Evolutionary conservation across 495 filamentous ascomycete species (phyloP).

Genomic region (Aspergillus kassunensis): DNA sequence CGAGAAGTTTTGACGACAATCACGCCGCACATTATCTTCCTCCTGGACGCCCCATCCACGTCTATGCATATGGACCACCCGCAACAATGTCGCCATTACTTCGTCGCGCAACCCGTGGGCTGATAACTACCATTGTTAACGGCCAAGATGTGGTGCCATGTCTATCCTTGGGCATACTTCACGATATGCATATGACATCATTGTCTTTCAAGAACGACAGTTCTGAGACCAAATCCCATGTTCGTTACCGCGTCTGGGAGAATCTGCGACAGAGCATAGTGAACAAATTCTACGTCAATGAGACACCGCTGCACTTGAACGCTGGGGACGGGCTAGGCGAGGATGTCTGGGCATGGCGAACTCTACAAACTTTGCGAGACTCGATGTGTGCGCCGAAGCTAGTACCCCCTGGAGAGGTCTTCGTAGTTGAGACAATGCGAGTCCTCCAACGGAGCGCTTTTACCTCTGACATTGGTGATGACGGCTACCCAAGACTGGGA

Average conservation of each 20-base stretch:
- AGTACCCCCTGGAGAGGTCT: slow-evolving; percentile 73
- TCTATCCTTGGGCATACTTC: slow-evolving; percentile 68
- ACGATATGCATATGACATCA: slow-evolving; percentile 70
- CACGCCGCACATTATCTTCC: slow-evolving; percentile 50
- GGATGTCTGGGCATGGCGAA: slow-evolving; percentile 67
- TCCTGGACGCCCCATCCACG: slow-evolving; percentile 64
- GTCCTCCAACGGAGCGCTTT: slow-evolving; percentile 59
- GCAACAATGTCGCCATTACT: slow-evolving; percentile 70
- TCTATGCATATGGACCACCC: slow-evolving; percentile 76
- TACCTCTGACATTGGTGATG: slow-evolving; percentile 27
- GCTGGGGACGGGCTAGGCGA: slow-evolving; percentile 51
- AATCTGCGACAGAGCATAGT: slow-evolving; percentile 48
- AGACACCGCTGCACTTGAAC: slow-evolving; percentile 39
- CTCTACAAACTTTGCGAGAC: slow-evolving; percentile 61
- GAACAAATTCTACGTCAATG: slow-evolving; percentile 46
- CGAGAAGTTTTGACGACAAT: slow-evolving; percentile 20
- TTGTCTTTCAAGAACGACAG: slow-evolving; percentile 69
- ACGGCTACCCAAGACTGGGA: slow-evolving; percentile 46
- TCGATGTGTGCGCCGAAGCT: slow-evolving; percentile 69
- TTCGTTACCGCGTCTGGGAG: slow-evolving; percentile 62
- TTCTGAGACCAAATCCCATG: slow-evolving; percentile 58
- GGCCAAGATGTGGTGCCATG: slow-evolving; percentile 70
- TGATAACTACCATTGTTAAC: slow-evolving; percentile 72
- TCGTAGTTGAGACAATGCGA: slow-evolving; percentile 60
- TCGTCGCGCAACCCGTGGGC: slow-evolving; percentile 63